phyloP scores from a whole-genome alignment of 176 grass and related monocot species.

The Juncus inflexus region DNA sequence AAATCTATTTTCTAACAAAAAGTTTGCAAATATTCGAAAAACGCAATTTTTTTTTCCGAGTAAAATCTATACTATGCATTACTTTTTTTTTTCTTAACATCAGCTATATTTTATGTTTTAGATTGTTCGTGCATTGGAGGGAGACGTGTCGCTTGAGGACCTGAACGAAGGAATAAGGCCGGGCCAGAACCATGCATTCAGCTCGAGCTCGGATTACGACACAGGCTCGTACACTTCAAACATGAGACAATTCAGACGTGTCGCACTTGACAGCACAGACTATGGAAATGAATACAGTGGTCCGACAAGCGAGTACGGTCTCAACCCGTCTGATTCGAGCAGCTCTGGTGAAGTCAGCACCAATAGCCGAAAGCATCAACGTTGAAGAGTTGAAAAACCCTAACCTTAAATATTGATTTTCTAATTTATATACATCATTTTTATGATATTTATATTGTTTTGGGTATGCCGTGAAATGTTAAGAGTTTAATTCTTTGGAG shows the following conservation, averaged over 20 bases:
- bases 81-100: not conserved
- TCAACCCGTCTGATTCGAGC: conserved; percentile 43
- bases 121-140: conserved; percentile 89
- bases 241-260: conserved; percentile 50
- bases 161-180: conserved; percentile 79
- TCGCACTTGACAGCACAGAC: conserved; percentile 63
- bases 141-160: conserved; percentile 78
- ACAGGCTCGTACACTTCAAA: conserved; percentile 58
- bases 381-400: not conserved
- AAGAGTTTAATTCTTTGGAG: not conserved
- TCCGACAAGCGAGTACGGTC: conserved; percentile 45
- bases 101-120: not conserved
- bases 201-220: conserved; percentile 54
- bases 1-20: not conserved
- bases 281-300: conserved; percentile 67
- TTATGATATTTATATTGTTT: conserved; percentile 10
- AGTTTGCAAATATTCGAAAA: not conserved
- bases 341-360: conserved; percentile 34
- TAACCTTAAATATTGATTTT: conserved; percentile 2
- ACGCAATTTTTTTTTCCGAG: too few species aligned
- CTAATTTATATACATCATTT: conserved; percentile 5
- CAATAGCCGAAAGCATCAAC: conserved; percentile 6
- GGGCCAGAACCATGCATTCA: conserved; percentile 73
- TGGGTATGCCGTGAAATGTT: conserved; percentile 13
- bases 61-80: not conserved